Conservation (phyloP, 768 basidiomycete species). For the Pholiota microspora region DNA sequence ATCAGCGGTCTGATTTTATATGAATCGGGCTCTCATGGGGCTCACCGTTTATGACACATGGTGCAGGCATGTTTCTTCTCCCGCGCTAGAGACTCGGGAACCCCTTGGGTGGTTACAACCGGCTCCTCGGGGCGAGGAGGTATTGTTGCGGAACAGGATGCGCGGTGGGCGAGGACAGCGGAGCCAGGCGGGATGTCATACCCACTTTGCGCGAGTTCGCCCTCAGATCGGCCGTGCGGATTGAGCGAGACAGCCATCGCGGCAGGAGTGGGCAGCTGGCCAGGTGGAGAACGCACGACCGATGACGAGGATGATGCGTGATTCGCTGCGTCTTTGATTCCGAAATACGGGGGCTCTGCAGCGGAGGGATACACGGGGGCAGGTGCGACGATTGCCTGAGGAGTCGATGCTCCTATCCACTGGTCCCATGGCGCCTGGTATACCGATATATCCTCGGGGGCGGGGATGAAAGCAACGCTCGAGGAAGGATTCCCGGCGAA, state of each 20-base stretch:
- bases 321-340: background rate
- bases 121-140: conserved; percentile 22
- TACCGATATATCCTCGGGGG: conserved; percentile 39
- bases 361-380: conserved; percentile 26
- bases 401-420: conserved; percentile 19
- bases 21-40: conserved; percentile 17
- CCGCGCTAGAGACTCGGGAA: conserved; percentile 39
- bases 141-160: conserved; percentile 17
- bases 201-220: conserved; percentile 21
- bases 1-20: conserved; percentile 19
- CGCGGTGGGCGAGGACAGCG: conserved; percentile 16
- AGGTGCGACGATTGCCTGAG: conserved; percentile 30
- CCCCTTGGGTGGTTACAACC: conserved; percentile 18
- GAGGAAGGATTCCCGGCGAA: conserved; percentile 34
- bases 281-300: conserved; percentile 32
- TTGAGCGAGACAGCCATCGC: conserved; percentile 46
- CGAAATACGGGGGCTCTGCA: conserved; percentile 22
- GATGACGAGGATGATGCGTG: conserved; percentile 12
- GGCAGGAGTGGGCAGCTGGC: conserved; percentile 45
- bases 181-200: conserved; percentile 21
- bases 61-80: conserved; percentile 77
- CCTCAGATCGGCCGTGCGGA: conserved; percentile 32
- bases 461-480: conserved; percentile 24
- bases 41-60: conserved; percentile 82
- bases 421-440: conserved; percentile 31